A percentile compares a stretch with the other conserved stretches of the same genome.
Evolutionary conservation across 306 rosid genomes (phyloP).

Genomic region (Vachellia collinsii): DNA sequence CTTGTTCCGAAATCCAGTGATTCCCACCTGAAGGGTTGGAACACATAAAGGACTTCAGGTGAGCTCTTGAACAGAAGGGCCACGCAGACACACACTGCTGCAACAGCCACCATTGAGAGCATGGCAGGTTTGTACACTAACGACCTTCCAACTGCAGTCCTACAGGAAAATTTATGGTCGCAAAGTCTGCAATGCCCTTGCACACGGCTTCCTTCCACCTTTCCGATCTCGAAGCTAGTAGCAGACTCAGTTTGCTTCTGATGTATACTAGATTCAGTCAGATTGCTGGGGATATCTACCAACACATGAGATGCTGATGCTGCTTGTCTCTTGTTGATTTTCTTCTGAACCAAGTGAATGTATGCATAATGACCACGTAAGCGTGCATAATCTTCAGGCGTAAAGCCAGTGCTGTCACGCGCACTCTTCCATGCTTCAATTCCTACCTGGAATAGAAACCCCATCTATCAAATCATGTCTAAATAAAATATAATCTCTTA

Average conservation of each 20-base stretch:
- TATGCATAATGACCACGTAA: constrained; percentile 72
- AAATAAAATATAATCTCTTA: constrained; percentile 15
- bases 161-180: constrained; percentile 51
- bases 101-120: constrained; percentile 92
- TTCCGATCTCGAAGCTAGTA: constrained; percentile 64
- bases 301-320: constrained; percentile 61
- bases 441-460: constrained; percentile 66
- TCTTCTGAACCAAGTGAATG: constrained; percentile 74
- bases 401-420: constrained; percentile 73
- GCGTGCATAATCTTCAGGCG: constrained; percentile 85
- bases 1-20: constrained; percentile 69
- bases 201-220: constrained; percentile 36
- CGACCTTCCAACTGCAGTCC: constrained; percentile 58
- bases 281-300: constrained; percentile 69
- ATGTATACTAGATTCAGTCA: constrained; percentile 46
- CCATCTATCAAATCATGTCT: constrained; percentile 5
- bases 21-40: constrained; percentile 97
- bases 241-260: constrained; percentile 50
- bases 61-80: constrained; percentile 93
- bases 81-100: constrained; percentile 93
- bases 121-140: constrained; percentile 83
- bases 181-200: constrained; percentile 65
- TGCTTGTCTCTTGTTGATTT: constrained; percentile 64
- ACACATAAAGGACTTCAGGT: constrained; percentile 80
- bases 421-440: constrained; percentile 85